phyloP scores from a whole-genome alignment of 192 early-diverging fungal genomes.

The Backusella australiensis region DNA sequence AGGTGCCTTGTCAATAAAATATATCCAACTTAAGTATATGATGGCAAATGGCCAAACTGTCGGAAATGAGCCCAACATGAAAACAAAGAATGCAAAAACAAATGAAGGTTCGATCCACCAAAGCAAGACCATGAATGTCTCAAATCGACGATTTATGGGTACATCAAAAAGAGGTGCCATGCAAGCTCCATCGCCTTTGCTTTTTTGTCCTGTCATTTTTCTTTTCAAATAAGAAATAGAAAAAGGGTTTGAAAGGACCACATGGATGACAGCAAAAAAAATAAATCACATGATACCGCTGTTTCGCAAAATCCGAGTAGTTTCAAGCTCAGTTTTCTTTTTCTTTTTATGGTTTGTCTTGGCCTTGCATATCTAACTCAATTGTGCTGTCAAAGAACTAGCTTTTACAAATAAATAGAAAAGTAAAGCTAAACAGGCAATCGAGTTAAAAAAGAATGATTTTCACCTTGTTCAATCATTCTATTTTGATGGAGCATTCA shows the following conservation, averaged over 20 bases:
- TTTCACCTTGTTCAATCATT: too few species aligned
- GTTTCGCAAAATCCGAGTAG: too few species aligned
- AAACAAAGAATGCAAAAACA: neutral
- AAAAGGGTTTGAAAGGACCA: neutral
- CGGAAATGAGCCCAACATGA: conserved; percentile 19
- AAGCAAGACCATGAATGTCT: neutral
- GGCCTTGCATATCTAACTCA: too few species aligned
- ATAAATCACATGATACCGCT: neutral
- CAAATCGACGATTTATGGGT: neutral
- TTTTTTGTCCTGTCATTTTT: neutral
- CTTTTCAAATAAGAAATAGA: neutral
- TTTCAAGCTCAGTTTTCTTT: too few species aligned
- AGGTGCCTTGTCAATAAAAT: conserved; percentile 64
- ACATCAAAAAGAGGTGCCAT: neutral
- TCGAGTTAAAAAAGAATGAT: too few species aligned
- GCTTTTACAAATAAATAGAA: too few species aligned
- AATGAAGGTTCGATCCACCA: neutral
- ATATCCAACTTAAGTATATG: conserved; percentile 77
- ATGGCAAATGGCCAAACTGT: conserved; percentile 57
- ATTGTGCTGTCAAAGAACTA: too few species aligned
- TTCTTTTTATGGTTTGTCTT: too few species aligned
- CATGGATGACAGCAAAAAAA: neutral
- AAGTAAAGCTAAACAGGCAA: too few species aligned
- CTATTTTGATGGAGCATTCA: too few species aligned
- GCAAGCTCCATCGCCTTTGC: neutral